These are phyloP conservation scores for Haberlea rhodopensis DNA, from an alignment of 257 asterid genomes.

Conservation along the genomic window DNA sequence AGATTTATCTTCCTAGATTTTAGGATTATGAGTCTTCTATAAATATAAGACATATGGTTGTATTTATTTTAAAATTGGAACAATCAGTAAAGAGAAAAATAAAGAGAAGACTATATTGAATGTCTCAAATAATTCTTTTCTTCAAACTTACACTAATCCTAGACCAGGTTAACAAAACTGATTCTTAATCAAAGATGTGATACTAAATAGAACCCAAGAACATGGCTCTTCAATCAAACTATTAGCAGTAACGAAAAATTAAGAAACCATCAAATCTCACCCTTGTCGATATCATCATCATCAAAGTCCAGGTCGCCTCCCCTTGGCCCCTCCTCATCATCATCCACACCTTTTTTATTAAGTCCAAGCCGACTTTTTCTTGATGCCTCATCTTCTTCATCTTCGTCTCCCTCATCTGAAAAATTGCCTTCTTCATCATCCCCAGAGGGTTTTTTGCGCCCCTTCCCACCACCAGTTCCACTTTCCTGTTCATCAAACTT, in stretches of 20 bases:
- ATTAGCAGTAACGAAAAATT: slow-evolving; percentile 1
- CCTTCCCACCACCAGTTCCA: slow-evolving; percentile 69
- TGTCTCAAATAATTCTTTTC: too few relatives aligned
- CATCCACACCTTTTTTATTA: slow-evolving; percentile 62
- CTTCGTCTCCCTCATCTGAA: slow-evolving; percentile 95
- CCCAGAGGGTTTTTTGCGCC: slow-evolving; percentile 66
- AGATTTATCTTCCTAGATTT: too few relatives aligned
- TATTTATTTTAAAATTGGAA: too few relatives aligned
- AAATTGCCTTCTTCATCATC: slow-evolving; percentile 79
- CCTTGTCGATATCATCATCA: slow-evolving; percentile 93
- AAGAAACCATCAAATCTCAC: slow-evolving; percentile 37
- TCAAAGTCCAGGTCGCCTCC: slow-evolving; percentile 98
- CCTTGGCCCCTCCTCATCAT: slow-evolving; percentile 97
- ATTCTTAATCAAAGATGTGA: slow-evolving; percentile 4
- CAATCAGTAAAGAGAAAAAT: too few relatives aligned
- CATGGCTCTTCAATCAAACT: neutral
- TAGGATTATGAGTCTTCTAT: too few relatives aligned
- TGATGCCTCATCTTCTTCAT: slow-evolving; percentile 80
- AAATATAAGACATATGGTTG: too few relatives aligned
- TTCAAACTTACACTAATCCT: too few relatives aligned
- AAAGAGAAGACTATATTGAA: too few relatives aligned
- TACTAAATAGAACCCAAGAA: slow-evolving; percentile 1
- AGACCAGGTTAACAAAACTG: neutral
- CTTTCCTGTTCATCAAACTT: slow-evolving; percentile 69
- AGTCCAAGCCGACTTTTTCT: slow-evolving; percentile 71